These are phyloP conservation scores for Hypholoma sublateritium DNA, from an alignment of 768 basidiomycete genomes.

Conservation along the genomic window DNA sequence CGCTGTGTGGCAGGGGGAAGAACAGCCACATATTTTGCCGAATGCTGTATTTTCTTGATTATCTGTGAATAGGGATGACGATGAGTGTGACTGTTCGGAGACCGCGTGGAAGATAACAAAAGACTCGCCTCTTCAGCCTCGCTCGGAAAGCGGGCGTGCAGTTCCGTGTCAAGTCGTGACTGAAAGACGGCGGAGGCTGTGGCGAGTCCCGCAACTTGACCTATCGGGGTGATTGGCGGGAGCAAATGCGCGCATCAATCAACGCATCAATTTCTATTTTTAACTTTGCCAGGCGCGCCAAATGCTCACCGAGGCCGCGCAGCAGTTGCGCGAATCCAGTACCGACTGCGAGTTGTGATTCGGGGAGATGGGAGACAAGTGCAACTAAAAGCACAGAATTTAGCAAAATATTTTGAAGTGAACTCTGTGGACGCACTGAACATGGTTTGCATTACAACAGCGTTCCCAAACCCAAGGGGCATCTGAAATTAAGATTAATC, in stretches of 20 bases:
- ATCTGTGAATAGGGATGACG: conserved; percentile 35
- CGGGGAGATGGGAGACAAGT: conserved; percentile 62
- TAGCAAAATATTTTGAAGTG: conserved; percentile 16
- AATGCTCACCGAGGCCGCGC: conserved; percentile 58
- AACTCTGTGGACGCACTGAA: conserved; percentile 42
- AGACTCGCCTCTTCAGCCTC: conserved; percentile 51
- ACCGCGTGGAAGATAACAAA: background rate
- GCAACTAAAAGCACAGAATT: conserved; percentile 58
- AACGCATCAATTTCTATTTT: conserved; percentile 6
- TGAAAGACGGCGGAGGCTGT: conserved; percentile 70
- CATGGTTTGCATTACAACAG: conserved; percentile 71
- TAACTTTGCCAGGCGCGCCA: background rate
- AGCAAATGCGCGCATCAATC: background rate
- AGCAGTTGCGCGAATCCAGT: conserved; percentile 71
- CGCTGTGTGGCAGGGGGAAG: conserved; percentile 54
- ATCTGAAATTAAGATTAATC: conserved; percentile 35
- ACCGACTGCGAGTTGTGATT: conserved; percentile 60
- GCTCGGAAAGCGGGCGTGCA: conserved; percentile 50
- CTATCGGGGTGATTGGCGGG: conserved; percentile 25
- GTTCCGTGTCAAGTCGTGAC: conserved; percentile 49
- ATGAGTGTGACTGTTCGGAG: background rate
- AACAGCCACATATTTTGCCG: conserved; percentile 50
- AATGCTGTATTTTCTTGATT: conserved; percentile 62
- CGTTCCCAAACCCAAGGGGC: conserved; percentile 74
- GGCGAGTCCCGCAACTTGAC: conserved; percentile 74